phyloP scores from a whole-genome alignment of 352 stramenopile genomes.

The Halophytophthora polymorphica region DNA sequence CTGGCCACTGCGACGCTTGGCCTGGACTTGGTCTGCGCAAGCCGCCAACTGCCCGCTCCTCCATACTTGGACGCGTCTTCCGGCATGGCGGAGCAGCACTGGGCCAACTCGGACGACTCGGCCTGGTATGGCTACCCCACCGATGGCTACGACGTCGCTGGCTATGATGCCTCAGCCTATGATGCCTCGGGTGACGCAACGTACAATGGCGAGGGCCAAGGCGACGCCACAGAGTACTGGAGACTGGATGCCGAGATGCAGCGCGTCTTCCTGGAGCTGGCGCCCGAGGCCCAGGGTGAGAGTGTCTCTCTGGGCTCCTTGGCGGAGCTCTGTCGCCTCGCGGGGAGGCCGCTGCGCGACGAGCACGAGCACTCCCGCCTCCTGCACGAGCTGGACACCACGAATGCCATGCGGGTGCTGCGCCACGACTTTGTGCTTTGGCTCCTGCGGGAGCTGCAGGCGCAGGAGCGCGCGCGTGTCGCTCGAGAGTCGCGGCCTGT shows the following conservation, averaged over 20 bases:
- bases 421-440: conserved; percentile 53
- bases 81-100: no score
- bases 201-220: background rate
- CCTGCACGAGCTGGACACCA: conserved; percentile 55
- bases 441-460: conserved; percentile 38
- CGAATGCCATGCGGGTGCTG: conserved; percentile 54
- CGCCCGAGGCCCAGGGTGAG: conserved; percentile 26
- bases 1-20: no score
- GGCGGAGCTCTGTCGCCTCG: conserved; percentile 41
- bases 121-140: no score
- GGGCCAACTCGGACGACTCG: no score
- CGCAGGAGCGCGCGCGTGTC: conserved; percentile 16
- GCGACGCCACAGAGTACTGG: conserved; percentile 39
- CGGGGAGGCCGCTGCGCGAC: conserved; percentile 37
- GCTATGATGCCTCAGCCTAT: background rate
- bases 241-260: conserved; percentile 45
- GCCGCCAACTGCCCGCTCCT: no score
- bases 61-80: no score
- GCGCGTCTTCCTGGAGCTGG: conserved; percentile 34
- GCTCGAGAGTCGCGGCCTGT: conserved; percentile 8
- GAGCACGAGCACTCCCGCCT: conserved; percentile 40
- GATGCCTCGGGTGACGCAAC: background rate
- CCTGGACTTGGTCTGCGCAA: no score
- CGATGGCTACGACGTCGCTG: no score
- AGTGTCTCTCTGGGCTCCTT: conserved; percentile 40